Percentiles rank a stretch among this genome's conserved stretches.
These are phyloP conservation scores for Arachnopeziza araneosa DNA, from an alignment of 2,329 filamentous ascomycete species.

Conservation along the genomic window DNA sequence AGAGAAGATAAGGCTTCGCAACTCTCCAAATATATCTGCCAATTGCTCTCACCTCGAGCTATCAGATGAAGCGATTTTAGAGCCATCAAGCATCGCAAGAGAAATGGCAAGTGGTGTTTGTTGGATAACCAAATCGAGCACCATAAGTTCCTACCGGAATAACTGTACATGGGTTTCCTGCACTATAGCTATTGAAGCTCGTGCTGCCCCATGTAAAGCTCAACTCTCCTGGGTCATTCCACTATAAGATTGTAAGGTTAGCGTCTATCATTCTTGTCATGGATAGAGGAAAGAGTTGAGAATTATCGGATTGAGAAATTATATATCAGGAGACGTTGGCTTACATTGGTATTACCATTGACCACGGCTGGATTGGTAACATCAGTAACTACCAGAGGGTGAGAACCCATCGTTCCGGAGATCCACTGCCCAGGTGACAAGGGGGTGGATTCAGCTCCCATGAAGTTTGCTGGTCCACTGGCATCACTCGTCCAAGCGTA, in stretches of 20 bases:
- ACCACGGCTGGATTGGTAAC: slow-evolving; percentile 11
- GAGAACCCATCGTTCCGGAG: slow-evolving; percentile 8
- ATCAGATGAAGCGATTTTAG: too few species aligned
- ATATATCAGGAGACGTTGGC: neutral
- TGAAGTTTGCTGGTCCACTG: neutral
- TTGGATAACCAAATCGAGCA: neutral
- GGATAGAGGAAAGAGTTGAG: neutral
- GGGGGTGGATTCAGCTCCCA: neutral
- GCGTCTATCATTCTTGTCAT: neutral
- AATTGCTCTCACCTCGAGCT: too few species aligned
- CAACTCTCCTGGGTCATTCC: neutral
- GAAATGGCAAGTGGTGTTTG: neutral
- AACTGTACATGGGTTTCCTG: neutral
- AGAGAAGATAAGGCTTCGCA: neutral
- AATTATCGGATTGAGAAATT: neutral
- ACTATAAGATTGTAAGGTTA: neutral
- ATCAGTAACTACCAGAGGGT: slow-evolving; percentile 7
- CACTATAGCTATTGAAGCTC: neutral
- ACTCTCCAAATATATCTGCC: neutral
- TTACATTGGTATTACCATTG: slow-evolving; percentile 5
- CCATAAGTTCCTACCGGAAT: neutral
- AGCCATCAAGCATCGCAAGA: neutral
- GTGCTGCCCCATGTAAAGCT: neutral
- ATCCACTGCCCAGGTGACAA: neutral
- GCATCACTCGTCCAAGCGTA: neutral